Percentiles rank a stretch among this genome's conserved stretches.
phyloP scores from a whole-genome alignment of 2,329 filamentous ascomycete genomes.

The Arthrobotrys entomopaga region DNA sequence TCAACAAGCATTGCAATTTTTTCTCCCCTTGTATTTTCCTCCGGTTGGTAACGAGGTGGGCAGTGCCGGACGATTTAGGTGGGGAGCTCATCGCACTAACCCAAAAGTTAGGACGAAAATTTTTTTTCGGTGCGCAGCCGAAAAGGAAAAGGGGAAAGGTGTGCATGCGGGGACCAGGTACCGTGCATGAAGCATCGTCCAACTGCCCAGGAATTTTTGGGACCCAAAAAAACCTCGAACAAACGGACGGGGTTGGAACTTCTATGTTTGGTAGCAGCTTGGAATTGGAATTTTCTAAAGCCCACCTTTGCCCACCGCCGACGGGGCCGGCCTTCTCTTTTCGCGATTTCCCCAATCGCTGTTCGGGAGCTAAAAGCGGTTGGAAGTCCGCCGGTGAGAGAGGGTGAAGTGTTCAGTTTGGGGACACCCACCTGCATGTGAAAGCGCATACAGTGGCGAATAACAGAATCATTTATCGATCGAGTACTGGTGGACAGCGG shows the following conservation, averaged over 20 bases:
- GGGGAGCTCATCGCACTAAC: constrained; percentile 55
- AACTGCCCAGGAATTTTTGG: constrained; percentile 24
- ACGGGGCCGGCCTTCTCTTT: constrained; percentile 1
- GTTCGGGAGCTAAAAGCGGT: constrained; percentile 10
- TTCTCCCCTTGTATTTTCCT: constrained; percentile 7
- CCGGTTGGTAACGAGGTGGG: constrained; percentile 43
- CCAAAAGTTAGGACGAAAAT: constrained; percentile 50
- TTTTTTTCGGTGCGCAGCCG: constrained; percentile 12
- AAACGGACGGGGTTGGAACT: constrained; percentile 48
- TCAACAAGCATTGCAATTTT: no score
- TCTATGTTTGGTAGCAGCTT: constrained; percentile 32
- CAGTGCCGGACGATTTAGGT: constrained; percentile 46
- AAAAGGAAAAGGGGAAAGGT: constrained; percentile 20
- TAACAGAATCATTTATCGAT: background rate
- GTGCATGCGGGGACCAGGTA: constrained; percentile 43
- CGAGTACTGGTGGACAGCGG: no score
- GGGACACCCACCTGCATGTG: background rate
- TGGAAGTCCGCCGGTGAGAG: background rate
- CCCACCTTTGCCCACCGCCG: background rate
- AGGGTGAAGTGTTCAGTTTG: constrained; percentile 15
- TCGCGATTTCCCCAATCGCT: constrained; percentile 21
- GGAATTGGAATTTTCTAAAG: constrained; percentile 41
- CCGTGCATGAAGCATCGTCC: constrained; percentile 25
- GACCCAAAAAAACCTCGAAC: constrained; percentile 18
- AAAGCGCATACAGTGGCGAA: background rate